Conservation (phyloP, 2,329 filamentous ascomycete genomes). For the Mollisia scopiformis region DNA sequence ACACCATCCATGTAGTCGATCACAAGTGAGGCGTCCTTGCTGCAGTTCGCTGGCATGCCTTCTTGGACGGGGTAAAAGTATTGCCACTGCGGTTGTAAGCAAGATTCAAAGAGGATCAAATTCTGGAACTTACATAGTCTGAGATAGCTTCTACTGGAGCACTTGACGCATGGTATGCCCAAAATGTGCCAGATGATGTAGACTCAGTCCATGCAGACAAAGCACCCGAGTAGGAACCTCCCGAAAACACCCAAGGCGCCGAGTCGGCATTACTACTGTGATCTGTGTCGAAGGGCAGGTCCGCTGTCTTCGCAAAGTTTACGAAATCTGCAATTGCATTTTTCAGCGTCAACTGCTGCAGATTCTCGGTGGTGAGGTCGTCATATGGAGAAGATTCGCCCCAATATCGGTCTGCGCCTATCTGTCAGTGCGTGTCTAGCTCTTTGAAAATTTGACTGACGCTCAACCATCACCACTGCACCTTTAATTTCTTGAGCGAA, state of each 20-base stretch:
- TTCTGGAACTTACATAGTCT: constrained; percentile 46
- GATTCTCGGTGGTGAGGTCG: constrained; percentile 52
- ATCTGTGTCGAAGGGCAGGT: constrained; percentile 55
- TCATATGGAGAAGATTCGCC: constrained; percentile 56
- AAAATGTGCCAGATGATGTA: constrained; percentile 57
- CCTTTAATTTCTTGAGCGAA: constrained; percentile 55
- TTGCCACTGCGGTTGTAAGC: constrained; percentile 46
- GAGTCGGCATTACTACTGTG: constrained; percentile 51
- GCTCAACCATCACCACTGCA: constrained; percentile 58
- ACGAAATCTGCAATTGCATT: constrained; percentile 57
- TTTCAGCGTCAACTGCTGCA: constrained; percentile 56
- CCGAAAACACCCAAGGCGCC: constrained; percentile 59
- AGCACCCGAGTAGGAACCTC: constrained; percentile 60
- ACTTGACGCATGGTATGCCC: constrained; percentile 61
- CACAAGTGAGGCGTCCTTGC: constrained; percentile 52
- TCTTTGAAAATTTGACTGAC: constrained; percentile 34
- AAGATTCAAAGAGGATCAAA: neutral
- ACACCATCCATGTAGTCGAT: constrained; percentile 57
- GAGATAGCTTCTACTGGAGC: constrained; percentile 58
- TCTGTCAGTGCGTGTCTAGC: no score
- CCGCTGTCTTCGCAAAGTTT: constrained; percentile 54
- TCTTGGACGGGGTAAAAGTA: constrained; percentile 60
- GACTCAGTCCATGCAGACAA: constrained; percentile 58
- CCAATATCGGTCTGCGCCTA: constrained; percentile 62
- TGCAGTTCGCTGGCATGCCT: constrained; percentile 63